phyloP scores from a whole-genome alignment of 352 stramenopile species.

The Pythium rhizo-oryzae region DNA sequence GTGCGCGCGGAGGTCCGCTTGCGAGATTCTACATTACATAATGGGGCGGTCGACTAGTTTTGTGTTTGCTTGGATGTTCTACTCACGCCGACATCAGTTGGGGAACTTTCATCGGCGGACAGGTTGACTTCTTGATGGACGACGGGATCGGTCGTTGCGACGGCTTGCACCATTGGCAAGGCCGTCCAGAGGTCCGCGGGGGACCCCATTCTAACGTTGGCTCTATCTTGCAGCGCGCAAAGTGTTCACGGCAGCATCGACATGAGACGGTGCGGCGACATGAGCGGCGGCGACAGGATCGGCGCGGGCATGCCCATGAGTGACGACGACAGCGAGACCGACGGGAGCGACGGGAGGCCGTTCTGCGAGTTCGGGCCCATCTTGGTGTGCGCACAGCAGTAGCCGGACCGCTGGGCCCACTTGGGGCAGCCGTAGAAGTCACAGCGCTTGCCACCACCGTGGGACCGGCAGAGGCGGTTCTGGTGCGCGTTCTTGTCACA shows the following conservation, averaged over 20 bases:
- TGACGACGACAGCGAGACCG: conserved; percentile 32
- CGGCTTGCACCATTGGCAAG: not conserved
- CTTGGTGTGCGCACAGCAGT: conserved; percentile 85
- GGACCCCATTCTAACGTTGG: conserved; percentile 11
- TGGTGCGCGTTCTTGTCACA: conserved; percentile 88
- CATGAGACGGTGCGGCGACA: conserved; percentile 68
- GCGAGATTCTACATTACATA: conserved; percentile 9
- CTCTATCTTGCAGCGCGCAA: conserved; percentile 1
- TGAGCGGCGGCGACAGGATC: conserved; percentile 52
- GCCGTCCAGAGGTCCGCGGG: not conserved
- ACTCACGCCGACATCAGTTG: not conserved
- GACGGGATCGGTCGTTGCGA: conserved; percentile 1
- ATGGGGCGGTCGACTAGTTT: conserved; percentile 3
- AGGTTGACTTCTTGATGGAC: not conserved
- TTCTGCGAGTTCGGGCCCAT: conserved; percentile 29
- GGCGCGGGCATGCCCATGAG: conserved; percentile 22
- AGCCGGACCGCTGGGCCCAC: conserved; percentile 85
- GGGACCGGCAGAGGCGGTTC: conserved; percentile 79
- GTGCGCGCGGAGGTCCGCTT: not conserved
- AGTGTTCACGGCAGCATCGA: conserved; percentile 55
- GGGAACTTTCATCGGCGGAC: not conserved
- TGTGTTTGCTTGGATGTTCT: not conserved
- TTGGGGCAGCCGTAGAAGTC: conserved; percentile 79
- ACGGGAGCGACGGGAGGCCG: conserved; percentile 18
- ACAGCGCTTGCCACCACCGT: conserved; percentile 84